Evolutionary conservation across 441 rosid species (phyloP).

Genomic region (Erodium chrysanthum): DNA sequence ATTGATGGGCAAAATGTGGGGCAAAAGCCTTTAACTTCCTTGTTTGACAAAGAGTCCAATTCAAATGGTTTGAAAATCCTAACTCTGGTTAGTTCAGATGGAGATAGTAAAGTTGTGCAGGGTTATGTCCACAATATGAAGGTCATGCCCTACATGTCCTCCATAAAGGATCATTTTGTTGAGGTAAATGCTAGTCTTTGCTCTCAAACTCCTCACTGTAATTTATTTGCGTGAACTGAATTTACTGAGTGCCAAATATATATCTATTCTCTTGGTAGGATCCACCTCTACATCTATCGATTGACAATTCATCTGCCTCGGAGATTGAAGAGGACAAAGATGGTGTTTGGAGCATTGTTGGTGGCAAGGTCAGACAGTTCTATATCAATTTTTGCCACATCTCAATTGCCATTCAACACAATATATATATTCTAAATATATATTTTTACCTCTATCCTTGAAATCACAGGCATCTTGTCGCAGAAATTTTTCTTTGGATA

Average conservation of each 20-base stretch:
- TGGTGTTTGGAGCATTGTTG: conserved; percentile 62
- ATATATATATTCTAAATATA: conserved; percentile 21
- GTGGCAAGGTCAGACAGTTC: conserved; percentile 51
- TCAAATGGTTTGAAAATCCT: conserved; percentile 27
- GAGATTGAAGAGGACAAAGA: conserved; percentile 52
- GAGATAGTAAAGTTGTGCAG: conserved; percentile 32
- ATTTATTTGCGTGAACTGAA: not conserved
- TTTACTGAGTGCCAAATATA: no score
- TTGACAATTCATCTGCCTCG: conserved; percentile 42
- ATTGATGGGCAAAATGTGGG: conserved; percentile 41
- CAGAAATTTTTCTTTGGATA: conserved; percentile 58
- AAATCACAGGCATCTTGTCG: conserved; percentile 55
- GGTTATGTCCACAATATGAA: conserved; percentile 43
- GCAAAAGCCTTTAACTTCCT: conserved; percentile 34
- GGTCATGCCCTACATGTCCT: conserved; percentile 31
- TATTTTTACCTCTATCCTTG: conserved; percentile 2
- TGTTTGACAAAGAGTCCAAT: conserved; percentile 20
- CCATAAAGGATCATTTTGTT: conserved; percentile 33
- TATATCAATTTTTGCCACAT: not conserved
- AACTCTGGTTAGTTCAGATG: conserved; percentile 30
- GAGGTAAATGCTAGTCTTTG: conserved; percentile 31
- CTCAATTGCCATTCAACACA: not conserved
- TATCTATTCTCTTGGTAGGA: conserved; percentile 31
- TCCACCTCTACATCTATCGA: conserved; percentile 45
- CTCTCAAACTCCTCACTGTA: conserved; percentile 11